These are phyloP conservation scores for Claviceps africana DNA, from an alignment of 2,329 filamentous ascomycete genomes.

Conservation along the genomic window DNA sequence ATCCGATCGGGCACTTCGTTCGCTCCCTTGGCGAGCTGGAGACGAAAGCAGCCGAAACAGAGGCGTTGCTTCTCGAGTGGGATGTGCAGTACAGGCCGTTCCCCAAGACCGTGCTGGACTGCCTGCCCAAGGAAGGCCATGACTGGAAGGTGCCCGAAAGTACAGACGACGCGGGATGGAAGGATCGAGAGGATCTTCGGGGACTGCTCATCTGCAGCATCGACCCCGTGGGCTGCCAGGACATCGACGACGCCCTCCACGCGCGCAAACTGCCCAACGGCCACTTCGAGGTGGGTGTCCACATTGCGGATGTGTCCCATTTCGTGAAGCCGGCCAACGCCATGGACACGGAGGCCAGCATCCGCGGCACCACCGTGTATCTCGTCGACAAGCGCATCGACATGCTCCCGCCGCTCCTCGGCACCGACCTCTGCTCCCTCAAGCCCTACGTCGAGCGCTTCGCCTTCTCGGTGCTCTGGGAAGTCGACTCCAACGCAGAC, in stretches of 20 bases:
- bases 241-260: conserved; percentile 95
- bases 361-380: conserved; percentile 92
- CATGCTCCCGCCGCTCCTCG: conserved; percentile 93
- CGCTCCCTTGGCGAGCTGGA: conserved; percentile 86
- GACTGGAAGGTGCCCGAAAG: conserved; percentile 83
- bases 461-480: conserved; percentile 78
- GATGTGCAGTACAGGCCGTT: conserved; percentile 97
- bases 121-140: conserved; percentile 79
- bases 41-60: conserved; percentile 94
- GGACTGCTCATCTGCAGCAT: conserved; percentile 90
- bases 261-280: conserved; percentile 75
- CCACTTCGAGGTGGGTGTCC: conserved; percentile 90
- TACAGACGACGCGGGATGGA: conserved; percentile 74
- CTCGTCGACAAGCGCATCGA: conserved; percentile 98
- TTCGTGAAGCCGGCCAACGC: conserved; percentile 95
- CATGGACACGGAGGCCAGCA: conserved; percentile 91
- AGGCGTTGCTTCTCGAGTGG: conserved; percentile 84
- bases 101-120: conserved; percentile 88
- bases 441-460: conserved; percentile 96
- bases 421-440: conserved; percentile 88
- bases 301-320: conserved; percentile 98
- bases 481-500: conserved; percentile 72
- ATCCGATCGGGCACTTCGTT: conserved; percentile 87
- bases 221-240: conserved; percentile 87
- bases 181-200: conserved; percentile 68